Percentiles rank a stretch among this genome's conserved stretches.
Conservation (phyloP, 257 asterid species). For the Henckelia pumila region DNA sequence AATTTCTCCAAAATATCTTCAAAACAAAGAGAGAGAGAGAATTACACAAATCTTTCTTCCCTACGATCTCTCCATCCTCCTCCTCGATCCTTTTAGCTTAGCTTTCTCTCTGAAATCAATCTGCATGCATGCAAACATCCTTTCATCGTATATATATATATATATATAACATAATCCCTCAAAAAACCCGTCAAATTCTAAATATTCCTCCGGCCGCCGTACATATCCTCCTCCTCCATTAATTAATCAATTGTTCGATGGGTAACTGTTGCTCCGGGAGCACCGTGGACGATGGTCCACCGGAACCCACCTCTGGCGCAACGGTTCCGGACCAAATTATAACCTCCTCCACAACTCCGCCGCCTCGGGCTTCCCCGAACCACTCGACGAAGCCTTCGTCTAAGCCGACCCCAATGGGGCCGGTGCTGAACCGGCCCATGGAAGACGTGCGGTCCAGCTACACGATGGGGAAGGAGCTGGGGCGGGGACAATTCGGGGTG, state of each 20-base stretch:
- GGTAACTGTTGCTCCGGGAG: constrained; percentile 57
- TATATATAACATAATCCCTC: no score
- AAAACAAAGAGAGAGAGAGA: neutral
- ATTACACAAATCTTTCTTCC: neutral
- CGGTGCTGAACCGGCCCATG: constrained; percentile 61
- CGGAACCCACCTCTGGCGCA: constrained; percentile 15
- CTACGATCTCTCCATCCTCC: neutral
- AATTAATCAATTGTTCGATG: no score
- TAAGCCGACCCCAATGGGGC: constrained; percentile 40
- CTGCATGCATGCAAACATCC: neutral
- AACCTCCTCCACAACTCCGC: constrained; percentile 39
- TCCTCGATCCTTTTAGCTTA: neutral
- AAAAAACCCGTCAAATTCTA: neutral
- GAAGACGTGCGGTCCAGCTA: constrained; percentile 44
- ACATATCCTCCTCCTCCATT: no score
- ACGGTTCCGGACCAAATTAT: constrained; percentile 6
- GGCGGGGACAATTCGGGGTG: constrained; percentile 59
- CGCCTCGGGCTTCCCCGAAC: constrained; percentile 40
- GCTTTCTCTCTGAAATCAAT: neutral
- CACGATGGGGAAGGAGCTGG: constrained; percentile 64
- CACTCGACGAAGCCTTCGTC: constrained; percentile 27
- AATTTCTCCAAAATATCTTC: neutral
- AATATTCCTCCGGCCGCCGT: neutral
- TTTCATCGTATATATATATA: no score
- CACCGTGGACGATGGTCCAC: constrained; percentile 31